Percentiles rank a stretch among this genome's conserved stretches.
These are phyloP conservation scores for Solanum chaucha DNA, from an alignment of 257 asterid species.

Conservation along the genomic window DNA sequence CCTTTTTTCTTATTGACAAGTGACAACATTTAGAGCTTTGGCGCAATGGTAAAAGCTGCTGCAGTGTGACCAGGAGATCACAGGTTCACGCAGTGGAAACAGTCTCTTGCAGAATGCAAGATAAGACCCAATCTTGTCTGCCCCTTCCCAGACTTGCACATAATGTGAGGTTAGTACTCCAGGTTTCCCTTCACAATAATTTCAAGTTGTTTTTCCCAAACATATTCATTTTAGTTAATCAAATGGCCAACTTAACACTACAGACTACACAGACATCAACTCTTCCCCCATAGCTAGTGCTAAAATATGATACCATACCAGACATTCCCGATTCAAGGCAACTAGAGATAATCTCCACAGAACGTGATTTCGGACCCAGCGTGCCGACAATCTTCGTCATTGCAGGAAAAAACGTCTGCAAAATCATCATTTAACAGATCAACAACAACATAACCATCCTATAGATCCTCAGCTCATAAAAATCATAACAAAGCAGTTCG, in stretches of 20 bases:
- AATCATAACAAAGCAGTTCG: not conserved
- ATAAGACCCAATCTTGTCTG: not conserved
- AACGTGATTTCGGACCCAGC: conserved; percentile 85
- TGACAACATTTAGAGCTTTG: not conserved
- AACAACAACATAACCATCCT: not conserved
- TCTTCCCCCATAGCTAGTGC: not conserved
- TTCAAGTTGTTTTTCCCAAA: not conserved
- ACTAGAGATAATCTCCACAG: conserved; percentile 60
- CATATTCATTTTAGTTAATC: not conserved
- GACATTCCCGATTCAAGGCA: conserved; percentile 86
- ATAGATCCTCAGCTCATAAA: not conserved
- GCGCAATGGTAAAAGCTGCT: not conserved
- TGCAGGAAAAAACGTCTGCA: conserved; percentile 68
- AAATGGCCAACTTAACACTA: not conserved
- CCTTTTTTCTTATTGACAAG: not conserved
- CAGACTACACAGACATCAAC: not conserved
- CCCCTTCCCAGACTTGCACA: not conserved
- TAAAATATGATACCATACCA: conserved; percentile 27
- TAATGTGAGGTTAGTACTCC: not conserved
- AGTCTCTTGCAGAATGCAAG: not conserved
- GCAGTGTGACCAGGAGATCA: not conserved
- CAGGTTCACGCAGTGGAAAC: not conserved
- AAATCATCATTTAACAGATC: not conserved
- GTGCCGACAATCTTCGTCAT: conserved; percentile 97
- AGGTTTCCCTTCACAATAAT: not conserved